These are phyloP conservation scores for Kuraishia borneana DNA, from an alignment of 805 yeast genomes.

Conservation along the genomic window DNA sequence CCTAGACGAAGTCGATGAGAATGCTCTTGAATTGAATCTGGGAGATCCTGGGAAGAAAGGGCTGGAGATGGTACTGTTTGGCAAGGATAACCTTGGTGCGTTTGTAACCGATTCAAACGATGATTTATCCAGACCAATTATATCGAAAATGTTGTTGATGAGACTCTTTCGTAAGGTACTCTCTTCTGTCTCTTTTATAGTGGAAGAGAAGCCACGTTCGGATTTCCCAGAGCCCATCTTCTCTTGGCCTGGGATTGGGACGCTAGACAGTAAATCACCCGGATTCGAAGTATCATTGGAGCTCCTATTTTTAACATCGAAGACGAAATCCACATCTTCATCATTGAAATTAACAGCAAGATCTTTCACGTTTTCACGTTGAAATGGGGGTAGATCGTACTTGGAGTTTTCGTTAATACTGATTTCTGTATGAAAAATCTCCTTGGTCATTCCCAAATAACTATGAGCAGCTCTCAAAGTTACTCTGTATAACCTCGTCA, in stretches of 20 bases:
- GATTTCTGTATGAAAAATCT: slow-evolving; percentile 68
- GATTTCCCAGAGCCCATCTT: slow-evolving; percentile 1
- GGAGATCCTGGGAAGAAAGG: not conserved
- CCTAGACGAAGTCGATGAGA: not conserved
- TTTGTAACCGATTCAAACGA: not conserved
- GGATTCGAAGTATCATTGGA: slow-evolving; percentile 39
- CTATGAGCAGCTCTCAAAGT: slow-evolving; percentile 85
- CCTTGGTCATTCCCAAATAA: slow-evolving; percentile 76
- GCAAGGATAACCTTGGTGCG: not conserved
- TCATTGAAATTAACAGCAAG: not conserved
- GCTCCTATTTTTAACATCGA: not conserved
- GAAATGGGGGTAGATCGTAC: slow-evolving; percentile 49
- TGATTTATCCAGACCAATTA: slow-evolving; percentile 47
- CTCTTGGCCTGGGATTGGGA: slow-evolving; percentile 43
- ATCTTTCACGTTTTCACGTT: slow-evolving; percentile 41
- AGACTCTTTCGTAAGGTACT: slow-evolving; percentile 50
- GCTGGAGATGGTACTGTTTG: not conserved
- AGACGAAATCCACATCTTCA: not conserved
- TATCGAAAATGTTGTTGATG: slow-evolving; percentile 57
- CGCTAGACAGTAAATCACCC: slow-evolving; percentile 77
- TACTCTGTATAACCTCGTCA: slow-evolving; percentile 78
- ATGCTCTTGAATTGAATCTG: not conserved
- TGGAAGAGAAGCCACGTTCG: slow-evolving; percentile 28
- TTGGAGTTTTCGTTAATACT: slow-evolving; percentile 40
- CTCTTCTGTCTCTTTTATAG: slow-evolving; percentile 65